A percentile compares a stretch with the other conserved stretches of the same genome.
These are phyloP conservation scores for Adansonia digitata DNA, from an alignment of 345 rosid genomes.

Conservation along the genomic window DNA sequence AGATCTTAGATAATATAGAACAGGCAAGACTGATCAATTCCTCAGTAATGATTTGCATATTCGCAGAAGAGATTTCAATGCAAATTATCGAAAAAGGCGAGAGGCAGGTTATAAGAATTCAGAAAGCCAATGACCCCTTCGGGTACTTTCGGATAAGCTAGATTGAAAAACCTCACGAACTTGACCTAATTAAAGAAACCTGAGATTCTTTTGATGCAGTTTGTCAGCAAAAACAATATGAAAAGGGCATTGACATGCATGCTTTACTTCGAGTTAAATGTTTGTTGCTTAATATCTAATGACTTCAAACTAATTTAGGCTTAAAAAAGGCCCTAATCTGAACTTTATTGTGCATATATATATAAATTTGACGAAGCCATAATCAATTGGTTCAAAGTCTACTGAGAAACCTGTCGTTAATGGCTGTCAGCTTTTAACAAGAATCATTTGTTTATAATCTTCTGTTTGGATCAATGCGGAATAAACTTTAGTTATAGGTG, in stretches of 20 bases:
- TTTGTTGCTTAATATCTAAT: neutral
- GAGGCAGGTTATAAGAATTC: neutral
- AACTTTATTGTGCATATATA: too few species aligned
- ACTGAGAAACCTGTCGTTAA: neutral
- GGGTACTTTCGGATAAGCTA: neutral
- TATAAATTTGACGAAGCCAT: neutral
- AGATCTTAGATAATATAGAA: too few species aligned
- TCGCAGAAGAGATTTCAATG: neutral
- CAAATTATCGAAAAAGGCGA: neutral
- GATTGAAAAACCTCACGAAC: neutral
- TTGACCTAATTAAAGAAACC: neutral
- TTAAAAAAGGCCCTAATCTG: neutral
- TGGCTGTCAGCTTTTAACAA: neutral
- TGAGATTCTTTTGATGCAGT: neutral
- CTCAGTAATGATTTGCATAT: neutral
- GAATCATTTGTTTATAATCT: neutral
- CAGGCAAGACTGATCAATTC: neutral
- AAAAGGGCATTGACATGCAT: neutral
- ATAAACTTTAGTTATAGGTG: neutral
- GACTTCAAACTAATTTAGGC: neutral
- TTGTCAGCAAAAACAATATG: neutral
- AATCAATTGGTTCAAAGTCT: neutral
- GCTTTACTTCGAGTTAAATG: neutral
- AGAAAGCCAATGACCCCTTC: neutral
- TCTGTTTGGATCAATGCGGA: neutral